Evolutionary conservation across 2,329 filamentous ascomycete species (phyloP), one percentile per base, ranked within the genome.

Genomic region (Ceratocystiopsis minuta): DNA sequence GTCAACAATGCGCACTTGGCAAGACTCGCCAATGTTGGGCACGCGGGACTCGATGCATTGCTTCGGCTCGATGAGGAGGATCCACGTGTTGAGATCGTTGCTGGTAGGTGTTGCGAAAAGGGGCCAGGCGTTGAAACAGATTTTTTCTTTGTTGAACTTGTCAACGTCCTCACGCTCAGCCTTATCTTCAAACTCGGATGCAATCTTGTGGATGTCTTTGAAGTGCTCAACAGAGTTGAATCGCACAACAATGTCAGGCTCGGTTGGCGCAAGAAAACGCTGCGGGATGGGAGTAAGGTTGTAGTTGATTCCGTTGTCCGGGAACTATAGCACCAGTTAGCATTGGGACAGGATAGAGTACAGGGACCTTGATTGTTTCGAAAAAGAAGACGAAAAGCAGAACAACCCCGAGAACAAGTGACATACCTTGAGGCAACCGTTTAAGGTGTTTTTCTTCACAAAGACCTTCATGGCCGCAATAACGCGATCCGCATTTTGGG

Each of bases 81-180:
- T 18, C 47, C 48, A 52, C 2, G 34, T 38, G 2, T 49, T 45
- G 1, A 43, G 37, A 2, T 47, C 43, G 0, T 48, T 41, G 1
- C 35, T 31, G 5, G 37, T 32, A 2, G 46, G 40, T 3, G 48
- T 16, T 2, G 38, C 37, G 9, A 46, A 4, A 2, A 51, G 31
- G 6, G 45, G 34, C 50, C 50, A 52, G 2, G 46, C 49, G 3
- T 41, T 39, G 43, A 47, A 48, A 0, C 34, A 16, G 11, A 31
- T 37, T 1, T 57, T 48, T 15, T 52, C 50, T 24, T 53, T 55
- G 50, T 64, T 63, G 52, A 60, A 59, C 13, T 52, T 48, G 3
- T 53, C 51, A 0, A 58, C 46, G 10, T 56, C 57, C 20, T 55
- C 48, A 16, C 28, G 14, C 17, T 52, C 49, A 0, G 45, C n/a